These are phyloP conservation scores for Colletotrichum lupini DNA, from an alignment of 2,329 filamentous ascomycete genomes.

Conservation along the genomic window DNA sequence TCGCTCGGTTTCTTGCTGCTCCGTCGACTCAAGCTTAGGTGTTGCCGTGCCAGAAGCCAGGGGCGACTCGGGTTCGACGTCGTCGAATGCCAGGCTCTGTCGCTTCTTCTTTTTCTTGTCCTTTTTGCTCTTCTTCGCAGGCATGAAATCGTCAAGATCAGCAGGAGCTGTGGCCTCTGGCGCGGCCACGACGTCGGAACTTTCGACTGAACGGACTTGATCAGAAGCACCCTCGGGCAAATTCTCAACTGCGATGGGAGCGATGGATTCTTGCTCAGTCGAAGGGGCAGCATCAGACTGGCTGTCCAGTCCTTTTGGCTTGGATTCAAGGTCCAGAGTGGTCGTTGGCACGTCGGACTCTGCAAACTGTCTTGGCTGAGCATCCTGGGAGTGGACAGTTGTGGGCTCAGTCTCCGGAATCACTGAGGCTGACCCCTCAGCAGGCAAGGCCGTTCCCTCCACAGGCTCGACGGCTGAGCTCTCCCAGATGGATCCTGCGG, in stretches of 20 bases:
- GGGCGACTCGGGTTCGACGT: neutral
- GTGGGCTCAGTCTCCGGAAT: neutral
- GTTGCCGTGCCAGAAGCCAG: neutral
- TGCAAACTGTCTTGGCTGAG: neutral
- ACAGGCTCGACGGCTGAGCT: neutral
- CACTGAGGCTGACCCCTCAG: neutral
- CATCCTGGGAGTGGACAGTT: neutral
- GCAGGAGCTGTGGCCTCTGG: slow-evolving; percentile 15
- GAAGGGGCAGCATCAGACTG: neutral
- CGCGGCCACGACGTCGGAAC: neutral
- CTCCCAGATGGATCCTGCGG: neutral
- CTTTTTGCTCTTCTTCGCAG: slow-evolving; percentile 44
- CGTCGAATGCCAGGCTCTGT: slow-evolving; percentile 14
- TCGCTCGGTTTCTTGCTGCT: neutral
- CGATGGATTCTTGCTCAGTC: neutral
- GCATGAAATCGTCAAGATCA: neutral
- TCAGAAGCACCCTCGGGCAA: neutral
- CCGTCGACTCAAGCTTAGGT: neutral
- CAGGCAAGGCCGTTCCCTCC: neutral
- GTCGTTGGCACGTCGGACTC: neutral
- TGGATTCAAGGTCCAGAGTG: neutral
- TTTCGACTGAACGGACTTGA: neutral
- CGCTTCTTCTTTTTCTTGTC: slow-evolving; percentile 50
- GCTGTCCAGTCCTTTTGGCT: neutral
- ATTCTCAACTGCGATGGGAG: neutral